phyloP scores from a whole-genome alignment of 495 filamentous ascomycete genomes.

The Xylaria curta region DNA sequence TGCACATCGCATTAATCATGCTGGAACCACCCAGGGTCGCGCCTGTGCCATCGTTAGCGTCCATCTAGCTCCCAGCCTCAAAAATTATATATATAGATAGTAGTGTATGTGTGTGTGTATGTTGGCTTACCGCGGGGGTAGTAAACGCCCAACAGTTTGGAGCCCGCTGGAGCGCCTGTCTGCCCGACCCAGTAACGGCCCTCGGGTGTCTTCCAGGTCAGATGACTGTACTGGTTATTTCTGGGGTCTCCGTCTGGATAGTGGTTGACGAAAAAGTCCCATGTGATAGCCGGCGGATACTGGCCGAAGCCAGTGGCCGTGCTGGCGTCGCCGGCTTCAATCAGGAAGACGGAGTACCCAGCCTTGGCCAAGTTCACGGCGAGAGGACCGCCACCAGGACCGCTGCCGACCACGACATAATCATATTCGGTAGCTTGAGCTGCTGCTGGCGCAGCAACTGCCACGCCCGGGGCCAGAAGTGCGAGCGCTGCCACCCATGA shows the following conservation, averaged over 20 bases:
- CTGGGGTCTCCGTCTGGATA: conserved; percentile 41
- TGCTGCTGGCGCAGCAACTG: conserved; percentile 19
- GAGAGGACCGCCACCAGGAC: conserved; percentile 64
- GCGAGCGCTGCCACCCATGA: conserved; percentile 14
- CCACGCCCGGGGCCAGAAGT: background rate
- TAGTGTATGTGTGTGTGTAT: background rate
- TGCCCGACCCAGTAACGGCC: conserved; percentile 45
- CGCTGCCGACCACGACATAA: conserved; percentile 49
- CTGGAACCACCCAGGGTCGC: conserved; percentile 45
- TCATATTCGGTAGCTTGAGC: conserved; percentile 36
- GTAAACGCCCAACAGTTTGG: conserved; percentile 43
- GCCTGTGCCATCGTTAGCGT: conserved; percentile 20
- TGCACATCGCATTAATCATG: conserved; percentile 48
- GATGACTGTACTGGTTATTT: conserved; percentile 44
- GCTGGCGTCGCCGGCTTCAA: conserved; percentile 64
- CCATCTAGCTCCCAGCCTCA: background rate
- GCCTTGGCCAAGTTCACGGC: conserved; percentile 63
- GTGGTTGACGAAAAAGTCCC: conserved; percentile 49
- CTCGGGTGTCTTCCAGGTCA: conserved; percentile 43
- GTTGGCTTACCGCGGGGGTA: conserved; percentile 39
- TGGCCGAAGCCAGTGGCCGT: conserved; percentile 35
- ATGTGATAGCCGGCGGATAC: conserved; percentile 45
- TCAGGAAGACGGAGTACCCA: conserved; percentile 60
- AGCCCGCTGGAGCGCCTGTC: conserved; percentile 39
- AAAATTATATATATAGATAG: background rate